Evolutionary conservation across 2,329 filamentous ascomycete species (phyloP).

Genomic region (Plenodomus lindquistii): DNA sequence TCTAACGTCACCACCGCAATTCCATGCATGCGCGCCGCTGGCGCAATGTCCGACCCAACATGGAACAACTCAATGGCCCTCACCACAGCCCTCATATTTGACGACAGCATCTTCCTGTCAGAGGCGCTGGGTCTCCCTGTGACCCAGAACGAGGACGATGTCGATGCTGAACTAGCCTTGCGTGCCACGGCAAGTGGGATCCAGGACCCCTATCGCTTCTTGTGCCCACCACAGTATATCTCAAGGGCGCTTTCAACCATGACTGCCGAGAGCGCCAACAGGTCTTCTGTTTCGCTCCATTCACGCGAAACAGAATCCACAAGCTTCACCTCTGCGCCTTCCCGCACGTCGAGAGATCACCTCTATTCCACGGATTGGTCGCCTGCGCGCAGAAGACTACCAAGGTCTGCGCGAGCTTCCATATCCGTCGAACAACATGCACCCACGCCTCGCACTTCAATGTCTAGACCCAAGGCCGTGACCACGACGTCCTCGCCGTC

Average conservation of each 20-base stretch:
- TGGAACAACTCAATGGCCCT: constrained; percentile 29
- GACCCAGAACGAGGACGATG: constrained; percentile 34
- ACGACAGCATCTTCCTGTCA: constrained; percentile 36
- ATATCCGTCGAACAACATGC: constrained; percentile 24
- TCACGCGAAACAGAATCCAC: constrained; percentile 44
- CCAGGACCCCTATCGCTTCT: constrained; percentile 37
- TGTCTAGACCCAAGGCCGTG: constrained; percentile 19
- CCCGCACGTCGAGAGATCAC: constrained; percentile 38
- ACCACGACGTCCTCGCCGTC: constrained; percentile 30
- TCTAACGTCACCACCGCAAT: constrained; percentile 27
- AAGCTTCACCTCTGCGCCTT: constrained; percentile 37
- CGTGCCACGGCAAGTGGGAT: constrained; percentile 37
- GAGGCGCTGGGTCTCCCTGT: constrained; percentile 35
- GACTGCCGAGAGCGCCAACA: constrained; percentile 34
- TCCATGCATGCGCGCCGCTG: constrained; percentile 35
- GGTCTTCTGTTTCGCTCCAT: constrained; percentile 40
- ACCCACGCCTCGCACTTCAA: constrained; percentile 17
- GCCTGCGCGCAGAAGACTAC: constrained; percentile 19
- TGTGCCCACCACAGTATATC: constrained; percentile 26
- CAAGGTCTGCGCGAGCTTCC: constrained; percentile 18
- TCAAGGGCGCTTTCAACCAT: constrained; percentile 36
- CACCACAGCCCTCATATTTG: constrained; percentile 38
- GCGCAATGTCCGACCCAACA: constrained; percentile 36
- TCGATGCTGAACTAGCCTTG: constrained; percentile 34
- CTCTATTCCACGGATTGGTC: constrained; percentile 20